Evolutionary conservation across 441 rosid genomes (phyloP).

Genomic region (Populus tomentosa): DNA sequence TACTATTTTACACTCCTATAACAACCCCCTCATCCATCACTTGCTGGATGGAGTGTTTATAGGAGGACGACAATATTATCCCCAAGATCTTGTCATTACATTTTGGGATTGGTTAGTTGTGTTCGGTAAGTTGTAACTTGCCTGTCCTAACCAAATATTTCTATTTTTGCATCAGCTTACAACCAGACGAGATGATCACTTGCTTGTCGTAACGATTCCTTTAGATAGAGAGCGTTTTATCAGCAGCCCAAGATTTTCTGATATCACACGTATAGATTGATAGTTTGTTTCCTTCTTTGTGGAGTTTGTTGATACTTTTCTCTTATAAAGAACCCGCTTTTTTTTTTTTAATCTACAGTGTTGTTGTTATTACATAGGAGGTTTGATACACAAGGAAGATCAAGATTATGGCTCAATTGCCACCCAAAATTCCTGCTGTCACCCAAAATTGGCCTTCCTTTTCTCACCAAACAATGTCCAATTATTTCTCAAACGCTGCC

Average conservation of each 20-base stretch:
- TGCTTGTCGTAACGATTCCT: no score
- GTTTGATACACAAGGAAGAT: not conserved
- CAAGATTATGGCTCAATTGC: conserved; percentile 71
- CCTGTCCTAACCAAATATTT: not conserved
- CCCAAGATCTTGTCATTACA: not conserved
- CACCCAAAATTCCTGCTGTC: conserved; percentile 77
- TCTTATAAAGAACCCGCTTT: not conserved
- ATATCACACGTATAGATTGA: not conserved
- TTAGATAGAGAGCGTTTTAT: no score
- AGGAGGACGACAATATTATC: not conserved
- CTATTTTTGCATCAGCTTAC: not conserved
- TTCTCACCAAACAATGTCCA: conserved; percentile 29
- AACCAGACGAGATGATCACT: not conserved
- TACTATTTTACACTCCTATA: not conserved
- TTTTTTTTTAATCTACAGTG: not conserved
- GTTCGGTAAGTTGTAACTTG: not conserved
- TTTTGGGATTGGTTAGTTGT: conserved; percentile 5
- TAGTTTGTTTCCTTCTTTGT: not conserved
- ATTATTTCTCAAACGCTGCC: conserved; percentile 14
- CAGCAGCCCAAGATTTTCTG: not conserved
- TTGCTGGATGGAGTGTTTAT: not conserved
- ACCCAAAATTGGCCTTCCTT: conserved; percentile 68
- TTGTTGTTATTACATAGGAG: not conserved
- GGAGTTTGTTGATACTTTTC: not conserved
- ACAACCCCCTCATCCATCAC: not conserved